A percentile compares a stretch with the other conserved stretches of the same genome.
phyloP scores from a whole-genome alignment of 371 early-diverging fungal species.

The Mycotypha africana region DNA sequence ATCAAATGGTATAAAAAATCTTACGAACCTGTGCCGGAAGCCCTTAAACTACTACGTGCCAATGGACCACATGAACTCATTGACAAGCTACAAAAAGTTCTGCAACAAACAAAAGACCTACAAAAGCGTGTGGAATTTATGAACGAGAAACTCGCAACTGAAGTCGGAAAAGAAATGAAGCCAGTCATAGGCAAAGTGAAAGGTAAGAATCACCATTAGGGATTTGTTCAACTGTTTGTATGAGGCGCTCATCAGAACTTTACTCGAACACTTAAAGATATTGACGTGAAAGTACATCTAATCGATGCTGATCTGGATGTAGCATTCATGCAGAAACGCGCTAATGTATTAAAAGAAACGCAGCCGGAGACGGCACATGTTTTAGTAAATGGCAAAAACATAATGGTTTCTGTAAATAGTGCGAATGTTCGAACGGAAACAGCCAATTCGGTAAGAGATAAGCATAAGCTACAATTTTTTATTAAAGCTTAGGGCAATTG shows the following conservation, averaged over 20 bases:
- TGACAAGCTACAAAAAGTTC: slow-evolving; percentile 31
- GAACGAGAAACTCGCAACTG: slow-evolving; percentile 37
- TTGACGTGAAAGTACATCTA: slow-evolving; percentile 42
- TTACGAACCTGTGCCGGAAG: slow-evolving; percentile 39
- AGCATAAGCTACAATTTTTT: too few relatives aligned
- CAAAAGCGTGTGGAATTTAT: slow-evolving; percentile 33
- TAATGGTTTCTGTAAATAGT: slow-evolving; percentile 46
- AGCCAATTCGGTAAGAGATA: slow-evolving; percentile 44
- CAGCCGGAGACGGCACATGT: slow-evolving; percentile 42
- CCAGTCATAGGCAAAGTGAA: slow-evolving; percentile 16
- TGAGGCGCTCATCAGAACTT: too few relatives aligned
- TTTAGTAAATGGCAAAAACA: slow-evolving; percentile 41
- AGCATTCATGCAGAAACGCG: slow-evolving; percentile 47
- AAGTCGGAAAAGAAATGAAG: slow-evolving; percentile 16
- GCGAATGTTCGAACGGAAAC: slow-evolving; percentile 34
- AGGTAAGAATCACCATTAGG: too few relatives aligned
- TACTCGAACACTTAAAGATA: too few relatives aligned
- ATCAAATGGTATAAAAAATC: slow-evolving; percentile 45
- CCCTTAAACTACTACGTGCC: slow-evolving; percentile 37
- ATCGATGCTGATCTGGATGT: slow-evolving; percentile 47
- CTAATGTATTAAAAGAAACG: slow-evolving; percentile 42
- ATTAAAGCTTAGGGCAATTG: neutral
- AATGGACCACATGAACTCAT: slow-evolving; percentile 34
- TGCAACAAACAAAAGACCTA: slow-evolving; percentile 32
- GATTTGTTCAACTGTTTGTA: too few relatives aligned